These are phyloP conservation scores for Fraxinus sp. DNA, from an alignment of 305 asterid genomes.

Conservation along the genomic window DNA sequence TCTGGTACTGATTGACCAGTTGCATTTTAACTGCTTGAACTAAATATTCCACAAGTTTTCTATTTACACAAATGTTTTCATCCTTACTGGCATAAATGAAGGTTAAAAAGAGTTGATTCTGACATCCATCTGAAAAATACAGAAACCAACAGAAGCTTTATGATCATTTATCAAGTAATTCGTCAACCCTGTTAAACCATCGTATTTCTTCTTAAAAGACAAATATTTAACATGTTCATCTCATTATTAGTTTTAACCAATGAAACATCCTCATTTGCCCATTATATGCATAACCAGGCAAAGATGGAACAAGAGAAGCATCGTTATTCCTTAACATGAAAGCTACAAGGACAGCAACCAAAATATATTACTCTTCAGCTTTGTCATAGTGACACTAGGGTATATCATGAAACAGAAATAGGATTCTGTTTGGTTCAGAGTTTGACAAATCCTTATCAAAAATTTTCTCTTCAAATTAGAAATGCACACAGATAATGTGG, in stretches of 20 bases:
- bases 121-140: neutral
- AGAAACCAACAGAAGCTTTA: neutral
- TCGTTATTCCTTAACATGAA: neutral
- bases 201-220: neutral
- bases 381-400: neutral
- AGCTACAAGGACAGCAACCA: neutral
- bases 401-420: neutral
- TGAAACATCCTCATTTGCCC: neutral
- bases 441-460: neutral
- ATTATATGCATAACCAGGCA: neutral
- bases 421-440: neutral
- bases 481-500: conserved; percentile 2
- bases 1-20: neutral
- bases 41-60: neutral
- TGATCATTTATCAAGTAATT: neutral
- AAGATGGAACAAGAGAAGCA: neutral
- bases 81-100: conserved; percentile 4
- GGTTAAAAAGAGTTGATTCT: neutral
- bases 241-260: neutral
- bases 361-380: neutral
- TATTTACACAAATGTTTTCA: neutral
- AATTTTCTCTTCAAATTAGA: neutral
- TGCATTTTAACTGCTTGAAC: neutral
- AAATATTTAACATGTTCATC: neutral
- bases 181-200: neutral